Evolutionary conservation across 2,329 filamentous ascomycete genomes (phyloP).

Genomic region (Neodidymelliopsis sp.): DNA sequence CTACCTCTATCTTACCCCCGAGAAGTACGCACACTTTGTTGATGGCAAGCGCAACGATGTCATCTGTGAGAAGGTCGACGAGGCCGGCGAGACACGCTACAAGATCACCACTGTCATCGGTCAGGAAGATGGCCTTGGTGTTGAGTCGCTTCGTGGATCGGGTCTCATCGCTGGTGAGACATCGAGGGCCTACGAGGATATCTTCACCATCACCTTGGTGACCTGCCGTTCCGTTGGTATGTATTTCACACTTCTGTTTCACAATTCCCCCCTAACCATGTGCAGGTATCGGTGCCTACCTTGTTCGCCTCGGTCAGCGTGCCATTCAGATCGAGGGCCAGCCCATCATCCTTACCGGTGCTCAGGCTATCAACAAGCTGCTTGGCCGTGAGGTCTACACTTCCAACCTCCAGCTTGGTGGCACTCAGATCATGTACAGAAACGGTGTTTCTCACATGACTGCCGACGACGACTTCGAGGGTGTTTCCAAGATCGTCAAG

Average conservation of each 20-base stretch:
- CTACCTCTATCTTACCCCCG: constrained; percentile 91
- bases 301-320: constrained; percentile 97
- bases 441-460: constrained; percentile 99
- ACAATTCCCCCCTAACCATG: constrained; percentile 43
- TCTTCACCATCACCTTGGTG: constrained; percentile 97
- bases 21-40: constrained; percentile 85
- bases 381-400: constrained; percentile 98
- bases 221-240: constrained; percentile 95
- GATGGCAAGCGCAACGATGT: constrained; percentile 77
- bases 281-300: constrained; percentile 91
- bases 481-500: constrained; percentile 96
- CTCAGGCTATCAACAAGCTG: constrained; percentile 96
- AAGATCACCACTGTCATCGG: constrained; percentile 95
- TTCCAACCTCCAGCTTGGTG: constrained; percentile 97
- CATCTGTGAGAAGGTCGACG: constrained; percentile 85
- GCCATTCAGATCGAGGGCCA: constrained; percentile 99
- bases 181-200: constrained; percentile 95
- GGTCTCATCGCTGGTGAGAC: constrained; percentile 98
- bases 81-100: constrained; percentile 88
- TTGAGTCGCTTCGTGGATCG: constrained; percentile 95
- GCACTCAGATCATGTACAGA: constrained; percentile 99
- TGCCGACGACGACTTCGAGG: constrained; percentile 95
- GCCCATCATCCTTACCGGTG: constrained; percentile 97
- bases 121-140: constrained; percentile 93
- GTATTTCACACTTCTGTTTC: constrained; percentile 6